phyloP scores from a whole-genome alignment of 23 red algal species.

The Gracilaria gracilis region DNA sequence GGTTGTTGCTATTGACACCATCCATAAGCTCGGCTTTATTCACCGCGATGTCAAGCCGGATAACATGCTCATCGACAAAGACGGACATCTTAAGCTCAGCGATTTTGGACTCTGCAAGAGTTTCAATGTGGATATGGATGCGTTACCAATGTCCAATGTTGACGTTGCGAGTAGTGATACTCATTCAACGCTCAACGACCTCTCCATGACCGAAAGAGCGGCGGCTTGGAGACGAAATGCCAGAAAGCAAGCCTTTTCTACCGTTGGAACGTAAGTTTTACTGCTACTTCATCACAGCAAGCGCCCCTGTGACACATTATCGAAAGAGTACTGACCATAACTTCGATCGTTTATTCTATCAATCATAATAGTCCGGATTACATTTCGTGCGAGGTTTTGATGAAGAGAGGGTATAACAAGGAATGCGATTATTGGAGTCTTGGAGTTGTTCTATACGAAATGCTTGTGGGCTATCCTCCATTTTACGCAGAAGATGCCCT shows the following conservation, averaged over 20 bases:
- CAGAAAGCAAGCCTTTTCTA: conserved; percentile 89
- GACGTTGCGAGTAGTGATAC: neutral
- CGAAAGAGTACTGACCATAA: neutral
- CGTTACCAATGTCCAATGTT: conserved; percentile 31
- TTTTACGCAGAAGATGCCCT: conserved; percentile 98
- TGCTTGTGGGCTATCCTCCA: conserved; percentile 97
- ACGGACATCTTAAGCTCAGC: conserved; percentile 92
- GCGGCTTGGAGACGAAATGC: conserved; percentile 90
- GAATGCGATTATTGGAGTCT: conserved; percentile 99
- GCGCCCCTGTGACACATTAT: neutral
- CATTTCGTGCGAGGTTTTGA: conserved; percentile 95
- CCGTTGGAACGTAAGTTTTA: conserved; percentile 89
- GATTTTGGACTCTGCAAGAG: conserved; percentile 99
- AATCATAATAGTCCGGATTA: conserved; percentile 85
- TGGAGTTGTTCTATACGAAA: conserved; percentile 96
- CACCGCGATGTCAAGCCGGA: conserved; percentile 99
- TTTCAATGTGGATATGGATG: conserved; percentile 70
- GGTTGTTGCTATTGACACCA: conserved; percentile 93
- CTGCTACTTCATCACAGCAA: neutral
- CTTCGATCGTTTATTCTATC: neutral
- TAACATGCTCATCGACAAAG: conserved; percentile 94
- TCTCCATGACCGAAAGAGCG: conserved; percentile 80
- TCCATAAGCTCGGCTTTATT: conserved; percentile 96
- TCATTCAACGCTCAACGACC: conserved; percentile 42
- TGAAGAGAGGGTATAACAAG: conserved; percentile 95